Base-by-base conservation (phyloP, 148 eudicot genomes). In the Linanthus parryae region DNA sequence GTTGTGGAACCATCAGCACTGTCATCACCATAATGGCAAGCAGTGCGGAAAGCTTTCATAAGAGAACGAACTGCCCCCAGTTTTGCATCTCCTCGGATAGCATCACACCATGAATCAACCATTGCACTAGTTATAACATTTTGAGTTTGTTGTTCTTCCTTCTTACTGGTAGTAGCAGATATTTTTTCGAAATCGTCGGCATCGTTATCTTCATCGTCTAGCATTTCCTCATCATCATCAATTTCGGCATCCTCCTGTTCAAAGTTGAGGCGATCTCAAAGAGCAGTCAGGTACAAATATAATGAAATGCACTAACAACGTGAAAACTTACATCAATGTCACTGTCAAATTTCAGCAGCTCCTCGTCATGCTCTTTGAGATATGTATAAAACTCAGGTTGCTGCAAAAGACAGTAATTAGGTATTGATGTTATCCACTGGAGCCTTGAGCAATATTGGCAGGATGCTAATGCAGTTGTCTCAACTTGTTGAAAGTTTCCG, bases 11-110 rank as follows among this genome's bases (percentile, higher is more conserved):
- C 81, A 57, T 78, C 80, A 3, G 59, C 90, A 61, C 55, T 73
- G 47, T 92, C 96, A 59, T 88, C 96, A 21, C 96, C 99, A 61
- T 80, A 85, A 69, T 94, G 99, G 69, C 99, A 94, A 48, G 99
- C 96, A 54, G 65, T 67, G 47, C 82, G 82, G 50, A 77, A 94
- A 54, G 95, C 99, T 68, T 69, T 88, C 68, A 94, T 41, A 25
- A 94, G 72, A 46, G 84, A 77, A 36, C 95, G 84, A 46, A 94
- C 59, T 28, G 96, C 80, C 23, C 82, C 80, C 39, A 88, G 31
- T 67, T 72, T 94, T 36, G 66, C 60, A 43, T 66, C 68, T 49
- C 75, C 78, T 22, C 48, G 63, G 53, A 88, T 71, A 42, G 73
- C 69, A 21, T 66, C 64, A 65, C 88, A 78, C 99, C 99, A 94